These are phyloP conservation scores for Ambrosia artemisiifolia DNA, from an alignment of 129 eudicot species.

Conservation along the genomic window DNA sequence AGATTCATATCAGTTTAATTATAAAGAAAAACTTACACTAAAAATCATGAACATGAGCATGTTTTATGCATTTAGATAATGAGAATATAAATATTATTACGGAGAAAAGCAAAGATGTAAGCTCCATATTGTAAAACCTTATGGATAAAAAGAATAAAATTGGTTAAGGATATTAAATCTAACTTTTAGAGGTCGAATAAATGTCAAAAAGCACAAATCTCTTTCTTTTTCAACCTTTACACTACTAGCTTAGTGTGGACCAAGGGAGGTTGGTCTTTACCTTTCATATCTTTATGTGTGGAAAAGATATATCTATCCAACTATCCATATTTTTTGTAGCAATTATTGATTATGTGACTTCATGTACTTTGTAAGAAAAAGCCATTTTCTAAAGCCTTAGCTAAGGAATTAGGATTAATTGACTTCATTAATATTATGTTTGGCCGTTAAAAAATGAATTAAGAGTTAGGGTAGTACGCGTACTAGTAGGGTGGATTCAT, in stretches of 20 bases:
- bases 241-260: not conserved
- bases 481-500: not conserved
- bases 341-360: not conserved
- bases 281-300: not conserved
- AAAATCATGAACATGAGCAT: no score
- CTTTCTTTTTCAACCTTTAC: no score
- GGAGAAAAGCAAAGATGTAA: not conserved
- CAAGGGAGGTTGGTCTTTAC: not conserved
- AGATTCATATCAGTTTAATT: no score
- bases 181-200: not conserved
- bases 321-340: not conserved
- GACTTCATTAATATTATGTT: no score
- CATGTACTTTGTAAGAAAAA: not conserved
- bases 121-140: not conserved
- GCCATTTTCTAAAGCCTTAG: not conserved
- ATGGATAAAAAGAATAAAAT: not conserved
- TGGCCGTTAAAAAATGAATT: no score
- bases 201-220: not conserved
- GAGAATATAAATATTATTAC: no score
- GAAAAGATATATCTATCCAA: not conserved
- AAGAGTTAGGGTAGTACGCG: no score
- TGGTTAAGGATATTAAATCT: not conserved
- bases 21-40: not conserved
- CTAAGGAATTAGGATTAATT: no score
- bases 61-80: no score